A percentile compares a stretch with the other conserved stretches of the same genome.
These are phyloP conservation scores for Pseudozyma sp. DNA, from an alignment of 1,284 basidiomycete genomes.

Conservation along the genomic window DNA sequence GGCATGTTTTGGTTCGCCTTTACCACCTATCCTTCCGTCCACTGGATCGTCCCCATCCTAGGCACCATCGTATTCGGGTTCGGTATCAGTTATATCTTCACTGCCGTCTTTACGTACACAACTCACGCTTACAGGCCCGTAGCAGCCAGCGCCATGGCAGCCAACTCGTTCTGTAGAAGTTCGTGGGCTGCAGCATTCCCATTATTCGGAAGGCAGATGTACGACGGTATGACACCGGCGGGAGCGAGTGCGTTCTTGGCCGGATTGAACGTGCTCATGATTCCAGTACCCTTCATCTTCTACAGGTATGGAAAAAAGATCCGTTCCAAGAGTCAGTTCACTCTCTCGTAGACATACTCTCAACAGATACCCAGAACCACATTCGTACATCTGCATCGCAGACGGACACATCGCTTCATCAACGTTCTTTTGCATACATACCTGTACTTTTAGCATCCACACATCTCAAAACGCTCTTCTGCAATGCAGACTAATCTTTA, in stretches of 20 bases:
- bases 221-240: slow-evolving; percentile 28
- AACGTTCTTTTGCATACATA: not conserved
- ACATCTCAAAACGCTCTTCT: not conserved
- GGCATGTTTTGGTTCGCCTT: slow-evolving; percentile 61
- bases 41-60: slow-evolving; percentile 56
- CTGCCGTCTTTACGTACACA: slow-evolving; percentile 47
- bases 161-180: slow-evolving; percentile 50
- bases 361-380: too few relatives aligned
- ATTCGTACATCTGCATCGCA: not conserved
- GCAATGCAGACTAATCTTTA: not conserved
- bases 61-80: slow-evolving; percentile 43
- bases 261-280: slow-evolving; percentile 46
- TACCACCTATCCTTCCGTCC: slow-evolving; percentile 46
- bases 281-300: slow-evolving; percentile 55
- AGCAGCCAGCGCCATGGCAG: slow-evolving; percentile 56
- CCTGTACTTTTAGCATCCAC: slow-evolving; percentile 17
- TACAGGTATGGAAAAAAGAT: slow-evolving; percentile 54
- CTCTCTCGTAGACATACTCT: slow-evolving; percentile 11
- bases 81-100: slow-evolving; percentile 50
- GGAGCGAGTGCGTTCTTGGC: slow-evolving; percentile 48
- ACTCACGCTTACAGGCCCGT: slow-evolving; percentile 47
- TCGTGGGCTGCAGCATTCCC: slow-evolving; percentile 42
- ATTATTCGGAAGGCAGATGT: slow-evolving; percentile 52
- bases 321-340: slow-evolving; percentile 45
- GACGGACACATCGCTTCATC: not conserved